Evolutionary conservation across 306 rosid species (phyloP), one percentile per base, ranked within the genome.

Genomic region (Chamaecrista fasciculata): DNA sequence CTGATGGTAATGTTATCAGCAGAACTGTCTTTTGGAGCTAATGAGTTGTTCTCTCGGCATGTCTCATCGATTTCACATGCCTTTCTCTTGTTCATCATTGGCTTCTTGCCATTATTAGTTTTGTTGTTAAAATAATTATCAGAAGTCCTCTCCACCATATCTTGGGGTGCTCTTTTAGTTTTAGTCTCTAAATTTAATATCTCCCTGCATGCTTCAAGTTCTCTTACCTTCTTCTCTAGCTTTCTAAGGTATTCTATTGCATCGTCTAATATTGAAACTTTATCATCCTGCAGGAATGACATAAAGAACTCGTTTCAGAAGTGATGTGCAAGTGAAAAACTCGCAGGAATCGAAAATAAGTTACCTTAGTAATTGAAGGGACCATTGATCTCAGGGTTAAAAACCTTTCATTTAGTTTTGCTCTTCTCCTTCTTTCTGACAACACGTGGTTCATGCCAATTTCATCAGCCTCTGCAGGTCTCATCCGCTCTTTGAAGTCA

Each of bases 351-450:
- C 19, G 12, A 66, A 71, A 62, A 56, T 43, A 37, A n/a, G 49
- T 39, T 80, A 91, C 97, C 93, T 88, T 91, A 70, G 43, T 80
- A 70, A 80, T 65, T 56, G 97, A 86, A 72, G 97, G 97, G 47
- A 88, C 86, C 85, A 91, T 67, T 25, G 89, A 78, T 80, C 84
- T 84, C 47, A 91, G 85, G 44, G 84, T 74, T 37, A 84, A 80
- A 61, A 91, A 83, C 76, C 87, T 88, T 80, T 86, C 91, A 47
- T 88, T 85, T 34, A 91, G 77, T 81, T 82, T 88, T 63, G 86
- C 97, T 74, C 96, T 88, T 78, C 83, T 76, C 79, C 74, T 83
- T 73, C 87, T 83, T 70, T 91, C 96, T 10, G 88, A 80, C 73
- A 88, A 57, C 56, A 83, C 92, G 44, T 86, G 92, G 81, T 80